Base-by-base conservation (phyloP, 108 stramenopile genomes). In the Bacterosira constricta region DNA sequence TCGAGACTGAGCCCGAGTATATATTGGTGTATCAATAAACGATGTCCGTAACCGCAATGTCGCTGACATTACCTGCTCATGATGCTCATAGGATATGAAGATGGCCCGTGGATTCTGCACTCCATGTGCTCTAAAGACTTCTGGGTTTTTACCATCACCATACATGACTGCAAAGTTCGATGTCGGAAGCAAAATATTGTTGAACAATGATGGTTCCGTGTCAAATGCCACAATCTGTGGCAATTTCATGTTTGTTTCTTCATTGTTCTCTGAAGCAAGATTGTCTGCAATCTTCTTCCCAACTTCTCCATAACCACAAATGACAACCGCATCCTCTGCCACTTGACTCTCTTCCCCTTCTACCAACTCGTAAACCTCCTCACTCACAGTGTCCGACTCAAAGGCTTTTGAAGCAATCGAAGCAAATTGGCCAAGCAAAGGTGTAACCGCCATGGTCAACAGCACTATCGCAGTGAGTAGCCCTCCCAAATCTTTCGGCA, bases 391-490 rank as follows among this genome's bases (percentile, higher is more conserved):
- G 29, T 53, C 32, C 21, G 72, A 65, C 0, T 27, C 42, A 18
- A 85, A 75, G 38, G 53, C 34, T 42, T 82, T 46, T 7, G 85
- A 82, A 3, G 74, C 63, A 2, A 32, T 8, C 17, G 57, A 75
- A 13, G 90, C 90, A 9, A 88, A 31, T 11, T 86, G 73, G 10
- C 85, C 88, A 55, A 92, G 83, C 29, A 88, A 39, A 3, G 90
- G 90, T 7, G 90, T 89, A 13, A 89, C 41, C n/a, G 81, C 80
- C 90, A 91, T 91, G 38, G 90, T 85, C 17, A 91, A 81, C 23
- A 91, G 49, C 18, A 91, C 83, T 30, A 85, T 84, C 12, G 88
- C 85, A 32, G 86, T 84, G 39, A 91, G 51, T 0, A 91, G 55
- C 23, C 73, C 75, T n/a, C 77, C 72, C 21, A 88, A 69, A 63